Evolutionary conservation across 2,329 filamentous ascomycete species (phyloP).

Genomic region (Chrysoporthe austroafricana): DNA sequence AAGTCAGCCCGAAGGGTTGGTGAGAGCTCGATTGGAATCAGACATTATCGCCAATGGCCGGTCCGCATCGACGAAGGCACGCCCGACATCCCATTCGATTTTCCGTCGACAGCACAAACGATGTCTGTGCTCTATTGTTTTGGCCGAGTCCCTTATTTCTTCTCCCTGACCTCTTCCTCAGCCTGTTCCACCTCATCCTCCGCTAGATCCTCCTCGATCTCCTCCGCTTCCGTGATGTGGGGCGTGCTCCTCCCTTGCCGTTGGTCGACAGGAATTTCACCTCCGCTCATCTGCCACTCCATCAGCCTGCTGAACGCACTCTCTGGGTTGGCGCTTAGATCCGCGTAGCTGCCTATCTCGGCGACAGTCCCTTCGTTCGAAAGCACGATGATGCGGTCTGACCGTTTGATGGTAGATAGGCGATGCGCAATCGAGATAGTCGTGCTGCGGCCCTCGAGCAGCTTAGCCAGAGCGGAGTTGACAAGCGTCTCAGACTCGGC

Average conservation of each 20-base stretch:
- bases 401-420: constrained; percentile 93
- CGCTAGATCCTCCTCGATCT: constrained; percentile 17
- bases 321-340: constrained; percentile 71
- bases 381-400: constrained; percentile 91
- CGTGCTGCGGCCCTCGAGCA: constrained; percentile 87
- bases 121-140: background rate
- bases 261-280: constrained; percentile 51
- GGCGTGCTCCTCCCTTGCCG: constrained; percentile 4
- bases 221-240: constrained; percentile 12
- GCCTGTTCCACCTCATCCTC: constrained; percentile 4
- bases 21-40: background rate
- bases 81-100: background rate
- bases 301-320: constrained; percentile 94
- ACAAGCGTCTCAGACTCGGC: constrained; percentile 97
- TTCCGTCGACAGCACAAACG: background rate
- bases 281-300: constrained; percentile 97
- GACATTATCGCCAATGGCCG: background rate
- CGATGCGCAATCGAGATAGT: constrained; percentile 98
- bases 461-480: constrained; percentile 80
- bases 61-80: background rate
- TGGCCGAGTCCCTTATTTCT: background rate
- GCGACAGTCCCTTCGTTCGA: constrained; percentile 85
- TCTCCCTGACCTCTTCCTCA: constrained; percentile 5
- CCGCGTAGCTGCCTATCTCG: constrained; percentile 82
- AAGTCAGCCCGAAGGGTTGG: background rate